Evolutionary conservation across 345 rosid species (phyloP), one percentile per base, ranked within the genome.

Genomic region (Aurinia saxatilis): DNA sequence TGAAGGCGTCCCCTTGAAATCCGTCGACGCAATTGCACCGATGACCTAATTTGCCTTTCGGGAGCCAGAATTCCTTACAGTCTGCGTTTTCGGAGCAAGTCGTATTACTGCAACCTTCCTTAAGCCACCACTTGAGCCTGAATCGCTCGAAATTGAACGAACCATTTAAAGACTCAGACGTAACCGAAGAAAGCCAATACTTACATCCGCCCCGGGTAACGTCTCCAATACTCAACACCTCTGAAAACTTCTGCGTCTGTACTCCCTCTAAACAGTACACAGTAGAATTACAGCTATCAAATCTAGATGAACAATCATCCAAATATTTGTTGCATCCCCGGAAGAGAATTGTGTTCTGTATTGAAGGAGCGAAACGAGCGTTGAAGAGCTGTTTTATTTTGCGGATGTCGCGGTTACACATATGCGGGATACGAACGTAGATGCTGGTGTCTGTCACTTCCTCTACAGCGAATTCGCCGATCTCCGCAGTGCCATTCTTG

Each of bases 101-200:
- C n/a, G n/a, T n/a, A n/a, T n/a, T n/a, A n/a, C n/a, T n/a, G n/a
- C n/a, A n/a, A n/a, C n/a, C n/a, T n/a, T n/a, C n/a, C n/a, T n/a
- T n/a, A n/a, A n/a, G n/a, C n/a, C n/a, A n/a, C n/a, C n/a, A n/a
- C n/a, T n/a, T n/a, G n/a, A n/a, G n/a, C n/a, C n/a, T n/a, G n/a
- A n/a, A n/a, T n/a, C n/a, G n/a, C n/a, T n/a, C n/a, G n/a, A n/a
- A n/a, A n/a, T n/a, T n/a, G n/a, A n/a, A n/a, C n/a, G n/a, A n/a
- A n/a, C n/a, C n/a, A n/a, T n/a, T n/a, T n/a, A n/a, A n/a, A n/a
- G n/a, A n/a, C n/a, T n/a, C n/a, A 0, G 76, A 68, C 7, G 81
- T 70, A 31, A 85, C 76, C 7, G 90, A 75, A 8, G 96, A 80
- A 62, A 80, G 18, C 42, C 84, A 73, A 57, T 70, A 64, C 72